phyloP scores from a whole-genome alignment of 2,329 filamentous ascomycete genomes.

The Neofusicoccum ribis region DNA sequence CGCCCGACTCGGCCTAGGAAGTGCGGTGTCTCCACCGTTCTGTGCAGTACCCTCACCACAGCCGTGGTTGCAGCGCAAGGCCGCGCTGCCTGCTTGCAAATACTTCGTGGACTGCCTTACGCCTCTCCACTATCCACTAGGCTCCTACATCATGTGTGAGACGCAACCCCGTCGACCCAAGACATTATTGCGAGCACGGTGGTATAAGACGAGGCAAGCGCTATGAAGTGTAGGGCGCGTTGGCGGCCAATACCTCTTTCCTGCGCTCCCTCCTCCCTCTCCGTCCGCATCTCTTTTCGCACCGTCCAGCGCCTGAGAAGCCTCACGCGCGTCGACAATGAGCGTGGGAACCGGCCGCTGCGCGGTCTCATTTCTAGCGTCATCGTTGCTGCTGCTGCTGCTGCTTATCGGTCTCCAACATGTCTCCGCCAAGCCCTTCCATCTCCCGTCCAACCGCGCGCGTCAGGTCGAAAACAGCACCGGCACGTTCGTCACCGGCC shows the following conservation, averaged over 20 bases:
- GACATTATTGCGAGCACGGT: neutral
- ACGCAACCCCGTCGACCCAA: neutral
- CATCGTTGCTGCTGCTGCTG: neutral
- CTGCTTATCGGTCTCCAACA: neutral
- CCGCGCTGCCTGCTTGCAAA: neutral
- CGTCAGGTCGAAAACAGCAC: neutral
- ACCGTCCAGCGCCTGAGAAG: neutral
- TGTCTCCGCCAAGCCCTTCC: neutral
- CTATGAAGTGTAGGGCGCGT: neutral
- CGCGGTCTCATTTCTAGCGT: neutral
- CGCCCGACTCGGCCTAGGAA: neutral
- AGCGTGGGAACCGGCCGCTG: neutral
- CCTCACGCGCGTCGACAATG: neutral
- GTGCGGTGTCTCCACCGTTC: neutral
- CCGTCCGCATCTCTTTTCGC: neutral
- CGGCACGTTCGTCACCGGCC: conserved; percentile 10
- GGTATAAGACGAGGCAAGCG: conserved; percentile 9
- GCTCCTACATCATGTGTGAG: conserved; percentile 1
- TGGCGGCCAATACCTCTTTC: neutral
- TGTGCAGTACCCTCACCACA: neutral
- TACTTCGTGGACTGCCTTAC: neutral
- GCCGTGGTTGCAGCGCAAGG: neutral
- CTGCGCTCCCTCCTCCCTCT: neutral
- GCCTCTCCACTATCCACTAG: neutral
- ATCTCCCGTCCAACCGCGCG: neutral